A percentile compares a stretch with the other conserved stretches of the same genome.
Evolutionary conservation across 805 yeast genomes (phyloP).

Genomic region (Phaffomyces antillensis): DNA sequence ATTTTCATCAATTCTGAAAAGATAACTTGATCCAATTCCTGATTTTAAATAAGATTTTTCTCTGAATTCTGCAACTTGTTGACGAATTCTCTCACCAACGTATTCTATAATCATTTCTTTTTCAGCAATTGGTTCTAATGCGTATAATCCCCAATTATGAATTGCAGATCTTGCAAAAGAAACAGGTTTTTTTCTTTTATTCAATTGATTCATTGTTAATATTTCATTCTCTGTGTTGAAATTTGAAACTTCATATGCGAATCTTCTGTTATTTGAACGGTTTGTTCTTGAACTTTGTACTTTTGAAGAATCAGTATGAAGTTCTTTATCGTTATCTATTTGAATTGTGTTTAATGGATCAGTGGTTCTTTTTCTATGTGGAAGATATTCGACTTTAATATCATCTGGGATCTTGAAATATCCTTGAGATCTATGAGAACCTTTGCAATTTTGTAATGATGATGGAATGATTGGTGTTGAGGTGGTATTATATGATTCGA

Average conservation of each 20-base stretch:
- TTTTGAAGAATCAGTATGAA: conserved; percentile 23
- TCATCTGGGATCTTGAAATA: conserved; percentile 66
- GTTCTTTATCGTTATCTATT: conserved; percentile 46
- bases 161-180: conserved; percentile 96
- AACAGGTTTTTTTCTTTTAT: conserved; percentile 87
- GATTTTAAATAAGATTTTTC: conserved; percentile 79
- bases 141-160: conserved; percentile 97
- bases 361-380: conserved; percentile 67
- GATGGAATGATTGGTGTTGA: conserved; percentile 22
- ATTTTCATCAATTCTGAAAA: conserved; percentile 88
- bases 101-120: conserved; percentile 97
- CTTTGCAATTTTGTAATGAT: conserved; percentile 36
- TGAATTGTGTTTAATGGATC: conserved; percentile 71
- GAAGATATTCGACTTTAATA: conserved; percentile 67
- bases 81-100: conserved; percentile 91
- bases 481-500: conserved; percentile 12
- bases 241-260: conserved; percentile 83
- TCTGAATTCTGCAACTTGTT: conserved; percentile 88
- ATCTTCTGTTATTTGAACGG: conserved; percentile 79
- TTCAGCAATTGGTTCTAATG: conserved; percentile 91
- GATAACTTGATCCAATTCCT: conserved; percentile 92
- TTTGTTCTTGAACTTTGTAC: conserved; percentile 74
- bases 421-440: conserved; percentile 68
- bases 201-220: conserved; percentile 75
- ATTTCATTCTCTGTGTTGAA: conserved; percentile 79